Conservation (phyloP, 352 stramenopile genomes). For the Phytophthora parvispora region DNA sequence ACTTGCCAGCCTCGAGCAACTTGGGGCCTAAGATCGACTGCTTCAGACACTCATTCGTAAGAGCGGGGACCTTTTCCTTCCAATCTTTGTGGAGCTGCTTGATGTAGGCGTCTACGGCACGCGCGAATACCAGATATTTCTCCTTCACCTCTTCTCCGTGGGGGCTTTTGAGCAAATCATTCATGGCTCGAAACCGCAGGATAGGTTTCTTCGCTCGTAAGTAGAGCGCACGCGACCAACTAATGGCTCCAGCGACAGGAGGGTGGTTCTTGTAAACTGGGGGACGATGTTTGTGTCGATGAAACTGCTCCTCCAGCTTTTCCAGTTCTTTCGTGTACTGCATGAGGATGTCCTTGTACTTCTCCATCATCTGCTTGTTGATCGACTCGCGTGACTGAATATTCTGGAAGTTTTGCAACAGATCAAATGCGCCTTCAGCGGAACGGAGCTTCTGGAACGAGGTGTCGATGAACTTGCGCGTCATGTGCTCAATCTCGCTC, state of each 20-base stretch:
- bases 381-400: conserved; percentile 97
- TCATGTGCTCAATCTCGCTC: conserved; percentile 97
- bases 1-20: conserved; percentile 80
- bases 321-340: conserved; percentile 98
- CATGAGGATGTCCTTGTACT: conserved; percentile 97
- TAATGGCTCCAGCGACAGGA: conserved; percentile 88
- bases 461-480: conserved; percentile 95
- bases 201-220: conserved; percentile 96
- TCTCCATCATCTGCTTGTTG: conserved; percentile 98
- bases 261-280: conserved; percentile 96
- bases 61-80: conserved; percentile 86
- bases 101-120: conserved; percentile 94
- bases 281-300: conserved; percentile 81
- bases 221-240: conserved; percentile 88
- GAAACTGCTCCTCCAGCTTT: conserved; percentile 92
- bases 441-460: conserved; percentile 97
- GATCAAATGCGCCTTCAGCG: conserved; percentile 95
- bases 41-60: conserved; percentile 95
- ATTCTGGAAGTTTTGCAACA: conserved; percentile 98
- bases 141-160: conserved; percentile 95
- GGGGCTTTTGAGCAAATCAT: conserved; percentile 93
- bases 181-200: conserved; percentile 94
- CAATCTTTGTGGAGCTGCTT: conserved; percentile 95
- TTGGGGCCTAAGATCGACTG: conserved; percentile 93
- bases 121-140: conserved; percentile 95